A percentile compares a stretch with the other conserved stretches of the same genome.
These are phyloP conservation scores for Entomortierella beljakovae DNA, from an alignment of 192 early-diverging fungal species.

Conservation along the genomic window DNA sequence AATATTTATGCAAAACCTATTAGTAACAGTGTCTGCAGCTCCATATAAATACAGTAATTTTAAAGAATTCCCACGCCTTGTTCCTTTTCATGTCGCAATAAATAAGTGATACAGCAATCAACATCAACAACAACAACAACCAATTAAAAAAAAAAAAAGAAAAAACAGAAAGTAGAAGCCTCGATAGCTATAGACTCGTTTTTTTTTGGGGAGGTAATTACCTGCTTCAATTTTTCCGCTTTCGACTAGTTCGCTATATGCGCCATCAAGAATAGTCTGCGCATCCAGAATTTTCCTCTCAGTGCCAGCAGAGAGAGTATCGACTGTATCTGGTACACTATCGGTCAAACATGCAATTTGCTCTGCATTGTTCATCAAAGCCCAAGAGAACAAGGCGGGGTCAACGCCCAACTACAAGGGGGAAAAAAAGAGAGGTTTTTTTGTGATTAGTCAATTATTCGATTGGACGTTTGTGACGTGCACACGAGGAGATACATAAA, in stretches of 20 bases:
- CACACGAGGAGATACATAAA: no score
- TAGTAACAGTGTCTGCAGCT: neutral
- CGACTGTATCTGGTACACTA: conserved; percentile 4
- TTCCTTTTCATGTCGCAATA: neutral
- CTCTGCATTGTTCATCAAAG: conserved; percentile 72
- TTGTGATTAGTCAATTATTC: no score
- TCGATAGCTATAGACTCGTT: no score
- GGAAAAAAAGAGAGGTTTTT: neutral
- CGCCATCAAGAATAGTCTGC: conserved; percentile 63
- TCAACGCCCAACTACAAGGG: conserved; percentile 51
- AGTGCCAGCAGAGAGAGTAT: conserved; percentile 28
- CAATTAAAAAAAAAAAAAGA: no score
- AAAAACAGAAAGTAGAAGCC: no score
- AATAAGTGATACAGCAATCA: neutral
- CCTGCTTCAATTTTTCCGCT: conserved; percentile 66
- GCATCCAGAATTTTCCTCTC: conserved; percentile 55
- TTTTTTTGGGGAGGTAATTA: neutral
- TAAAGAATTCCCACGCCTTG: conserved; percentile 9
- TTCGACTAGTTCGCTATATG: conserved; percentile 60
- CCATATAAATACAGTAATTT: neutral
- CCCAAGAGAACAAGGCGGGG: conserved; percentile 68
- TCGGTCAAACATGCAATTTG: conserved; percentile 53
- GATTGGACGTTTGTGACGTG: no score
- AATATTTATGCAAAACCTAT: neutral
- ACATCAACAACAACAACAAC: neutral